Evolutionary conservation across 2,329 filamentous ascomycete genomes (phyloP).

Genomic region (Byssothecium circinans): DNA sequence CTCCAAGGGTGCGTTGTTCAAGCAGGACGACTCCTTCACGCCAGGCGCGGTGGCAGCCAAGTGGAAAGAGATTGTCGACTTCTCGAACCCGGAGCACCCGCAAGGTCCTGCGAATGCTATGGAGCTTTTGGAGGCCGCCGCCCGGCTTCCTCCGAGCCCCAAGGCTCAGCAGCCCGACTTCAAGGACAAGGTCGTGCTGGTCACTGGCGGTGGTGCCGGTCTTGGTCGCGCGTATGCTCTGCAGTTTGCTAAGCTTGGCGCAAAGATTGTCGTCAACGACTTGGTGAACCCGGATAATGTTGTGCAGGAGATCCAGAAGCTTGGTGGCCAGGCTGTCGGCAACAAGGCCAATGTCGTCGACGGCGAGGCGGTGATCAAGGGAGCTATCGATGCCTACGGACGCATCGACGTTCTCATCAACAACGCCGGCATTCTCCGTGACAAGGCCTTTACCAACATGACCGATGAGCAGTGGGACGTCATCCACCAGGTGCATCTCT

Average conservation of each 20-base stretch:
- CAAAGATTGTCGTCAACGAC: constrained; percentile 91
- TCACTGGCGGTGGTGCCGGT: constrained; percentile 49
- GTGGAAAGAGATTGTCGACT: constrained; percentile 87
- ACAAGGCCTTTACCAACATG: constrained; percentile 99
- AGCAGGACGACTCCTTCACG: constrained; percentile 84
- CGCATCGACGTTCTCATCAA: constrained; percentile 95
- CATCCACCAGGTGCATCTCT: constrained; percentile 88
- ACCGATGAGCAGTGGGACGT: constrained; percentile 90
- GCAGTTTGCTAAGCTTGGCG: constrained; percentile 81
- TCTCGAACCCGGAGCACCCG: constrained; percentile 80
- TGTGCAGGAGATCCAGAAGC: constrained; percentile 87
- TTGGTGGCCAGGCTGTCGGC: constrained; percentile 85
- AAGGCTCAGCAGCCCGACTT: constrained; percentile 38
- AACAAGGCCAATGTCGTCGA: constrained; percentile 94
- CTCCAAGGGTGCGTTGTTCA: constrained; percentile 82
- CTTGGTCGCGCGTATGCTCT: constrained; percentile 90
- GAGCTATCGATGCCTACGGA: constrained; percentile 88
- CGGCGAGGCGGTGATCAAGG: constrained; percentile 87
- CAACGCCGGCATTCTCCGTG: constrained; percentile 95
- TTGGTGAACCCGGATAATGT: constrained; percentile 88
- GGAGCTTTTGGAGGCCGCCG: constrained; percentile 57
- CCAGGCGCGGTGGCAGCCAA: constrained; percentile 84
- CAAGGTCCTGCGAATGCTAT: constrained; percentile 86
- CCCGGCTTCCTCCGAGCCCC: constrained; percentile 33
- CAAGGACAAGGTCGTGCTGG: constrained; percentile 42